Evolutionary conservation across 371 early-diverging fungal species (phyloP).

Genomic region (Lichtheimia ornata): DNA sequence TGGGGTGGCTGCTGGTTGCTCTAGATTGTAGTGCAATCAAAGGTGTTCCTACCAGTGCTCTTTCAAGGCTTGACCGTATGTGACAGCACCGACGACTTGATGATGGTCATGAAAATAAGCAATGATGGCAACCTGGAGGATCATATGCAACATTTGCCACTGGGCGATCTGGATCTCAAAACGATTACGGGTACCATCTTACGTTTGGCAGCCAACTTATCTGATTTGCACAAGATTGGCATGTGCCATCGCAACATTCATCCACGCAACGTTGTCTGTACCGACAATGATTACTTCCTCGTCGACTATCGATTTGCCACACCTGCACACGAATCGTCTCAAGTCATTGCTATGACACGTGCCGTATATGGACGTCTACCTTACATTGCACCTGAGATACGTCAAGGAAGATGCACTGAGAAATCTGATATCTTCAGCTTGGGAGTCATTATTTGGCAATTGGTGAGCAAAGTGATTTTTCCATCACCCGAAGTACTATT

Average conservation of each 20-base stretch:
- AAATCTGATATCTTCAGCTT: slow-evolving; percentile 49
- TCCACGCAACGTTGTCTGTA: slow-evolving; percentile 44
- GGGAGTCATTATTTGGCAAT: slow-evolving; percentile 51
- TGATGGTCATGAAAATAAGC: slow-evolving; percentile 53
- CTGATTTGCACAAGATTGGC: slow-evolving; percentile 41
- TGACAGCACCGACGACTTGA: slow-evolving; percentile 46
- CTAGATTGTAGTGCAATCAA: slow-evolving; percentile 48
- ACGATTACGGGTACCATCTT: slow-evolving; percentile 47
- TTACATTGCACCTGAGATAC: slow-evolving; percentile 46
- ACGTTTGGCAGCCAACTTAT: slow-evolving; percentile 36
- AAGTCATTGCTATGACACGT: slow-evolving; percentile 41
- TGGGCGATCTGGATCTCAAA: slow-evolving; percentile 46
- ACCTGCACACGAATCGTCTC: slow-evolving; percentile 38
- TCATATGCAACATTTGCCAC: slow-evolving; percentile 41
- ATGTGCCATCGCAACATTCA: slow-evolving; percentile 48
- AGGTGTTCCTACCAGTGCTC: slow-evolving; percentile 42
- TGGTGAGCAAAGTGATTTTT: slow-evolving; percentile 49
- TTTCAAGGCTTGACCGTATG: slow-evolving; percentile 52
- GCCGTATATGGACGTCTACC: slow-evolving; percentile 48
- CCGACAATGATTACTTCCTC: slow-evolving; percentile 47
- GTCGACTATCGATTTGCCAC: slow-evolving; percentile 52
- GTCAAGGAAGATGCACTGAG: slow-evolving; percentile 45
- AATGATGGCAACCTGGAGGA: slow-evolving; percentile 49
- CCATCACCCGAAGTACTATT: slow-evolving; percentile 43
- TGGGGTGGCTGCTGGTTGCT: not conserved